These are phyloP conservation scores for Ceratopteris richardii DNA, from an alignment of 75 land plant species.

Conservation along the genomic window DNA sequence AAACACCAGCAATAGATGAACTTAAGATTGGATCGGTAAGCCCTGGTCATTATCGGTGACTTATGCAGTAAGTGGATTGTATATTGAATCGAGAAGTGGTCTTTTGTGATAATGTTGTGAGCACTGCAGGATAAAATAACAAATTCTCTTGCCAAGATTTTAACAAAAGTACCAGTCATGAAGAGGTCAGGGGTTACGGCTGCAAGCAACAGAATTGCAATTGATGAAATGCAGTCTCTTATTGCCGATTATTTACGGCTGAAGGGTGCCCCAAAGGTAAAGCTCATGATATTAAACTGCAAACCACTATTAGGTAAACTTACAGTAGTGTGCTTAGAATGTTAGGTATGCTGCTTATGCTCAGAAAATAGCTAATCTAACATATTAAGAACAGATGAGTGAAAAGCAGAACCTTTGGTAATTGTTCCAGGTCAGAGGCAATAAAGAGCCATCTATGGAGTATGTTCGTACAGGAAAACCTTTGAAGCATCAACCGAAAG, in stretches of 20 bases:
- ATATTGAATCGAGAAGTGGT: neutral
- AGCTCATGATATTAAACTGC: too few species aligned
- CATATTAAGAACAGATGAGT: too few species aligned
- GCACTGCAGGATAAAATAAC: slow-evolving; percentile 43
- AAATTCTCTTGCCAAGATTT: slow-evolving; percentile 39
- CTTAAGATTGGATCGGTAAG: slow-evolving; percentile 7
- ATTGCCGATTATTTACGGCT: slow-evolving; percentile 58
- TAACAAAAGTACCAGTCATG: slow-evolving; percentile 44
- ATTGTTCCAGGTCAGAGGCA: slow-evolving; percentile 11
- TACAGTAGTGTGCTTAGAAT: too few species aligned
- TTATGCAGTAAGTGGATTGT: neutral
- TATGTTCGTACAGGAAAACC: slow-evolving; percentile 27
- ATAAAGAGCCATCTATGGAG: slow-evolving; percentile 29
- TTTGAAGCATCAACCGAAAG: slow-evolving; percentile 25
- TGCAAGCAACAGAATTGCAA: slow-evolving; percentile 48
- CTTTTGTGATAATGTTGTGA: neutral
- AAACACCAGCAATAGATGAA: slow-evolving; percentile 31
- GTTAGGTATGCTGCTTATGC: too few species aligned
- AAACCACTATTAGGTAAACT: too few species aligned
- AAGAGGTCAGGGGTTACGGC: slow-evolving; percentile 42
- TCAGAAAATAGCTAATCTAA: too few species aligned
- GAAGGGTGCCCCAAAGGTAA: slow-evolving; percentile 59
- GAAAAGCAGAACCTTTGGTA: too few species aligned
- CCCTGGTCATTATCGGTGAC: slow-evolving; percentile 1
- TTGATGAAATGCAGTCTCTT: slow-evolving; percentile 47